These are phyloP conservation scores for Camelina laxa DNA, from an alignment of 345 rosid genomes.

Conservation along the genomic window DNA sequence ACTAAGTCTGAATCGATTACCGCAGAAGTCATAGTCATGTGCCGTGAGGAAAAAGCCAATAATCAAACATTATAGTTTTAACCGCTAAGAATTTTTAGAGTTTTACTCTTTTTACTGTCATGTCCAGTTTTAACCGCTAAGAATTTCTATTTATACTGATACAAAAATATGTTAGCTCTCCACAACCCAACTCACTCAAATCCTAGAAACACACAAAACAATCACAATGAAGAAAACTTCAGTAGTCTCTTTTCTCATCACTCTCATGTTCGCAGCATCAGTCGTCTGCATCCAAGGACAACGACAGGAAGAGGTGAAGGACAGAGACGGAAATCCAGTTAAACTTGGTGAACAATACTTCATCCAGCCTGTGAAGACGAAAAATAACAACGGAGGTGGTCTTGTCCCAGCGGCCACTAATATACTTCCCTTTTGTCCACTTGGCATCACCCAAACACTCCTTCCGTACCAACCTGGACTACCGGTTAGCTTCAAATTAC, in stretches of 20 bases:
- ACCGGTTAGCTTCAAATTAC: slow-evolving; percentile 16
- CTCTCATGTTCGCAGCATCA: slow-evolving; percentile 7
- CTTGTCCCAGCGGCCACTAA: background rate
- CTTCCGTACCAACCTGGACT: background rate
- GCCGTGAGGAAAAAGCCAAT: too few species aligned
- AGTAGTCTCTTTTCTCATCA: background rate
- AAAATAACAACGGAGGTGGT: slow-evolving; percentile 13
- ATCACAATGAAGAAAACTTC: slow-evolving; percentile 4
- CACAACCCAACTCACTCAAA: background rate
- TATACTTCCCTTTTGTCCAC: slow-evolving; percentile 17
- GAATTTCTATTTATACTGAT: background rate
- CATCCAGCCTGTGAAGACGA: background rate
- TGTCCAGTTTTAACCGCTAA: background rate
- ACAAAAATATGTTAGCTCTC: background rate
- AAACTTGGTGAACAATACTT: background rate
- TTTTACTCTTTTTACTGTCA: background rate
- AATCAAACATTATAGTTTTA: background rate
- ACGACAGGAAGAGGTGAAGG: background rate
- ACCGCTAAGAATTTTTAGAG: too few species aligned
- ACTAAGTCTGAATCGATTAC: background rate
- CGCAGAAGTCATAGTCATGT: background rate
- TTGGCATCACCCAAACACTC: slow-evolving; percentile 16
- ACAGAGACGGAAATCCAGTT: background rate
- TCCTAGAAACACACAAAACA: background rate
- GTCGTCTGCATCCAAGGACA: background rate